A percentile compares a stretch with the other conserved stretches of the same genome.
Conservation (phyloP, 768 basidiomycete species). For the Arthromyces matolae region DNA sequence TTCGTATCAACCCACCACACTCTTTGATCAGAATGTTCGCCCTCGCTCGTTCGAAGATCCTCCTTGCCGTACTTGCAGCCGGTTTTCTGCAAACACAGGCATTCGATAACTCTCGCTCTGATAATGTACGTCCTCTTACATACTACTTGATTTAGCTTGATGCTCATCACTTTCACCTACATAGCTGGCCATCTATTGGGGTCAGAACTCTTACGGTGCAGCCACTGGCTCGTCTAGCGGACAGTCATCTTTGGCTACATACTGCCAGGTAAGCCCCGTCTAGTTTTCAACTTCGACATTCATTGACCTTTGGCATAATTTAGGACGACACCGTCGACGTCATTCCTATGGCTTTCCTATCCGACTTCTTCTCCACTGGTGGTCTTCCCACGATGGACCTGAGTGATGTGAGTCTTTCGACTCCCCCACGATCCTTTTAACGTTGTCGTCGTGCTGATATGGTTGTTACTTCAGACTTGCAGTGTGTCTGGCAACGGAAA, state of each 20-base stretch:
- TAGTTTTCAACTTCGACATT: background rate
- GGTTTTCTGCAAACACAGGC: slow-evolving; percentile 14
- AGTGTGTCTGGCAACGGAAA: slow-evolving; percentile 36
- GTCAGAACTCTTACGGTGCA: slow-evolving; percentile 62
- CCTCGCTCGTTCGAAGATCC: background rate
- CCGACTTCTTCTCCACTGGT: slow-evolving; percentile 56
- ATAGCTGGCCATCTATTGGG: slow-evolving; percentile 43
- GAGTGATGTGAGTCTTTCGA: slow-evolving; percentile 42
- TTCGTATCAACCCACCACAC: slow-evolving; percentile 1
- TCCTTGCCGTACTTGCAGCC: slow-evolving; percentile 2
- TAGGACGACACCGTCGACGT: slow-evolving; percentile 56
- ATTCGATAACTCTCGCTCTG: slow-evolving; percentile 33
- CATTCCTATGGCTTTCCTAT: slow-evolving; percentile 59
- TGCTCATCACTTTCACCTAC: background rate
- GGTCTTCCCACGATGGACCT: slow-evolving; percentile 57
- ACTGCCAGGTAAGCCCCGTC: slow-evolving; percentile 43
- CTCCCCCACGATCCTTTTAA: background rate
- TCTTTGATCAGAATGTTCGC: slow-evolving; percentile 3
- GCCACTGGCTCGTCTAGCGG: slow-evolving; percentile 39
- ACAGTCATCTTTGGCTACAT: slow-evolving; percentile 39
- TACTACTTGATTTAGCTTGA: background rate
- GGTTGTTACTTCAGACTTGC: slow-evolving; percentile 41
- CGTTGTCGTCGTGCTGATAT: background rate
- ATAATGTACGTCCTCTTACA: slow-evolving; percentile 30
- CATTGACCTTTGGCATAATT: background rate